Evolutionary conservation across 805 yeast genomes (phyloP).

Genomic region (Metschnikowia chrysomelidarum): DNA sequence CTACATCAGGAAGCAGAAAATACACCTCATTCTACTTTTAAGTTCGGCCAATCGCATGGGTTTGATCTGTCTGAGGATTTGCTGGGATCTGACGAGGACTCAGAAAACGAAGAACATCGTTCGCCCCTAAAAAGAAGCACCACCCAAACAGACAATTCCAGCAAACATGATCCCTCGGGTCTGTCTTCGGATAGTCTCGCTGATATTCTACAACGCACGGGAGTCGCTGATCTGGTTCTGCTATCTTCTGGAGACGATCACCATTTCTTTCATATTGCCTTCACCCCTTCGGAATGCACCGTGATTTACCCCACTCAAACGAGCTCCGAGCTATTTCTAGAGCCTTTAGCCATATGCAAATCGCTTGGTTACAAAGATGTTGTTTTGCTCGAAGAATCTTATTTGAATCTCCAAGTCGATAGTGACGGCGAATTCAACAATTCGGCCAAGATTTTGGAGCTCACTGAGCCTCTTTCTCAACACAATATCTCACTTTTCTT

Average conservation of each 20-base stretch:
- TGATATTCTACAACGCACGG: slow-evolving; percentile 7
- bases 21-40: slow-evolving; percentile 12
- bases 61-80: slow-evolving; percentile 1
- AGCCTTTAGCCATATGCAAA: slow-evolving; percentile 36
- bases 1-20: slow-evolving; percentile 34
- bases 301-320: slow-evolving; percentile 48
- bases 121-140: slow-evolving; percentile 4
- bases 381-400: slow-evolving; percentile 42
- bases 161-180: slow-evolving; percentile 21
- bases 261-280: slow-evolving; percentile 57
- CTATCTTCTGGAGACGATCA: slow-evolving; percentile 31
- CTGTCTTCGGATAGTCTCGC: slow-evolving; percentile 8
- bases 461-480: slow-evolving; percentile 57
- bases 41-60: not conserved
- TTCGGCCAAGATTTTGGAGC: slow-evolving; percentile 48
- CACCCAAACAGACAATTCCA: slow-evolving; percentile 28
- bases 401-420: slow-evolving; percentile 55
- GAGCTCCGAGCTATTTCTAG: slow-evolving; percentile 37
- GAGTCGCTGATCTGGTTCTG: slow-evolving; percentile 1
- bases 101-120: too few species aligned
- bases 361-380: slow-evolving; percentile 34
- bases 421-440: slow-evolving; percentile 57
- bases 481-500: slow-evolving; percentile 60
- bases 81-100: slow-evolving; percentile 7
- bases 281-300: slow-evolving; percentile 62